Evolutionary conservation across 352 stramenopile species (phyloP).

Genomic region (Pythium sp.): DNA sequence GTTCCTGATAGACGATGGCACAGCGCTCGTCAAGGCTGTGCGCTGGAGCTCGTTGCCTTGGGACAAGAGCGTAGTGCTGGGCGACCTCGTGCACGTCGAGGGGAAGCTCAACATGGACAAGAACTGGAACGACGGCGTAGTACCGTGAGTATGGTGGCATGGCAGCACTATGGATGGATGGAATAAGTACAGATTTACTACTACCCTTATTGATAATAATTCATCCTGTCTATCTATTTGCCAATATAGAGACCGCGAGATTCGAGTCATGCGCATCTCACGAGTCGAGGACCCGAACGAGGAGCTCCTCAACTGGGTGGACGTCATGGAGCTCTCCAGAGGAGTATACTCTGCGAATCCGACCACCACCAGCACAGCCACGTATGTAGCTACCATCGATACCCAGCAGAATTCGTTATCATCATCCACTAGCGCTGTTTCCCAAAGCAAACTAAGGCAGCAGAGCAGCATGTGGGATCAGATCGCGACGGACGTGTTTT

Average conservation of each 20-base stretch:
- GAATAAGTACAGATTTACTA: background rate
- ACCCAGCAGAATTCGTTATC: background rate
- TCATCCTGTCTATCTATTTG: background rate
- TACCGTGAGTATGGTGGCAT: conserved; percentile 16
- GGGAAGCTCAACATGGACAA: conserved; percentile 70
- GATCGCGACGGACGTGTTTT: conserved; percentile 43
- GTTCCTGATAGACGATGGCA: conserved; percentile 71
- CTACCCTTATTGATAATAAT: background rate
- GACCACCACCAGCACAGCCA: background rate
- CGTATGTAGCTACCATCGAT: background rate
- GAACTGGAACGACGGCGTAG: conserved; percentile 29
- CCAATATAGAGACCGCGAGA: conserved; percentile 37
- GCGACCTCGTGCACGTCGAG: conserved; percentile 70
- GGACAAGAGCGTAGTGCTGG: conserved; percentile 28
- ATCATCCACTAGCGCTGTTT: background rate
- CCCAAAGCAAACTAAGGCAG: background rate
- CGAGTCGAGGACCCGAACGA: conserved; percentile 64
- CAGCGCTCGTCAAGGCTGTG: conserved; percentile 55
- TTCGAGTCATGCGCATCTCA: conserved; percentile 51
- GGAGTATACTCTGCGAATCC: conserved; percentile 32
- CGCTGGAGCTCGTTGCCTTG: conserved; percentile 32
- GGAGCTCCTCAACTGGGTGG: conserved; percentile 70
- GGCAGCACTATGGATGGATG: background rate
- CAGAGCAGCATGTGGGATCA: conserved; percentile 31
- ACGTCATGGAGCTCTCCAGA: conserved; percentile 45